These are phyloP conservation scores for Phytophthora fragariae DNA, from an alignment of 352 stramenopile species.

Conservation along the genomic window DNA sequence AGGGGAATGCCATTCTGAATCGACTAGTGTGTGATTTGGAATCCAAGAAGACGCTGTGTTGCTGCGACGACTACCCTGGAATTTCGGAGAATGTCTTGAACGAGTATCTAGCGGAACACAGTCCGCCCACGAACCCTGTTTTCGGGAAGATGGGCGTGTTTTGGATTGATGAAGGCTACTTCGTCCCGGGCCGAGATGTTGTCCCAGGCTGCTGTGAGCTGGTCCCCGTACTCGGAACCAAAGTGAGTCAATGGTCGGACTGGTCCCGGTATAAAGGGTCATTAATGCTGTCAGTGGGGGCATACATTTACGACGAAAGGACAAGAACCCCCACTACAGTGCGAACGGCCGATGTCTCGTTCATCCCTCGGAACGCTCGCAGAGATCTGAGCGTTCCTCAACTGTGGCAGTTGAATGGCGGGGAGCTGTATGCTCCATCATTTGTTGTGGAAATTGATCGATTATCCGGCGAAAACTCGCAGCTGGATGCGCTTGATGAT, in stretches of 20 bases:
- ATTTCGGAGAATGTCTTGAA: slow-evolving; percentile 10
- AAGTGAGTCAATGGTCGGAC: background rate
- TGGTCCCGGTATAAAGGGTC: background rate
- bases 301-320: slow-evolving; percentile 11
- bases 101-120: slow-evolving; percentile 4
- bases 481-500: slow-evolving; percentile 6
- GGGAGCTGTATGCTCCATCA: slow-evolving; percentile 9
- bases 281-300: slow-evolving; percentile 11
- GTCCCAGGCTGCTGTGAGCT: slow-evolving; percentile 2
- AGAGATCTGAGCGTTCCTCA: slow-evolving; percentile 1
- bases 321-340: slow-evolving; percentile 5
- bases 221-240: background rate
- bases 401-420: background rate
- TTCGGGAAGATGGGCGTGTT: slow-evolving; percentile 15
- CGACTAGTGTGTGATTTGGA: slow-evolving; percentile 13
- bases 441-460: slow-evolving; percentile 30
- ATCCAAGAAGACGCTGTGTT: slow-evolving; percentile 12
- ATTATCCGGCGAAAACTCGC: slow-evolving; percentile 14
- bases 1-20: background rate
- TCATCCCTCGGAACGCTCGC: background rate
- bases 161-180: slow-evolving; percentile 19
- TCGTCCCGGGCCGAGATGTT: slow-evolving; percentile 11
- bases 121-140: slow-evolving; percentile 7
- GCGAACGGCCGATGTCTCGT: slow-evolving; percentile 24
- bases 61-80: slow-evolving; percentile 1